Evolutionary conservation across 192 early-diverging fungal genomes (phyloP).

Genomic region (Coemansia sp.): DNA sequence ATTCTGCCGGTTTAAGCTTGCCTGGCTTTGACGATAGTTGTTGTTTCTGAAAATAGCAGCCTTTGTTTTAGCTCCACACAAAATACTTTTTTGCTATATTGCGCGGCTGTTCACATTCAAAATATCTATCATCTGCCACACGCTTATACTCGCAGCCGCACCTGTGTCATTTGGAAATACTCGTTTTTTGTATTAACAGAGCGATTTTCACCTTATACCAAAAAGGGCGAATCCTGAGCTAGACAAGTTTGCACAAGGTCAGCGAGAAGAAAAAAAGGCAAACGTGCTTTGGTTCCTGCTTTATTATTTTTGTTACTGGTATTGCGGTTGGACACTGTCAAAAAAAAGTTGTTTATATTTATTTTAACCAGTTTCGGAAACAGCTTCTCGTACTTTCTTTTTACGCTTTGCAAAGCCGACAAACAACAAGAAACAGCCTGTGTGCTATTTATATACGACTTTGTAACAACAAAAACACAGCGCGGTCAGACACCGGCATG

Average conservation of each 20-base stretch:
- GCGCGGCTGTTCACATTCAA: background rate
- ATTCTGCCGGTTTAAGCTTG: slow-evolving; percentile 5
- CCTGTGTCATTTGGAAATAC: no score
- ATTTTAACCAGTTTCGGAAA: background rate
- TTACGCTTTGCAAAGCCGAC: background rate
- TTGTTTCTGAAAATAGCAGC: background rate
- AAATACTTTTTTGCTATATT: background rate
- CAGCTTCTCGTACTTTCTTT: background rate
- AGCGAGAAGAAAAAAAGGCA: background rate
- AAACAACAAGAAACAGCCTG: background rate
- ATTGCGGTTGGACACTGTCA: background rate
- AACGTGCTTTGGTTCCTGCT: background rate
- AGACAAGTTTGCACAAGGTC: background rate
- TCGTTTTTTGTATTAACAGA: background rate
- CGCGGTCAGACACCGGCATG: slow-evolving; percentile 8
- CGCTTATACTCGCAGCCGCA: no score
- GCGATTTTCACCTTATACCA: background rate
- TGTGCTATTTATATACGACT: background rate
- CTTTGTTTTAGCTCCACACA: background rate
- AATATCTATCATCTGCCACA: background rate
- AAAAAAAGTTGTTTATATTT: background rate
- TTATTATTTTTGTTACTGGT: background rate
- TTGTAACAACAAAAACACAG: background rate
- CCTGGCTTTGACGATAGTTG: background rate
- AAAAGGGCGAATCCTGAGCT: background rate